phyloP scores from a whole-genome alignment of 495 filamentous ascomycete species.

The Viridothelium virens region DNA sequence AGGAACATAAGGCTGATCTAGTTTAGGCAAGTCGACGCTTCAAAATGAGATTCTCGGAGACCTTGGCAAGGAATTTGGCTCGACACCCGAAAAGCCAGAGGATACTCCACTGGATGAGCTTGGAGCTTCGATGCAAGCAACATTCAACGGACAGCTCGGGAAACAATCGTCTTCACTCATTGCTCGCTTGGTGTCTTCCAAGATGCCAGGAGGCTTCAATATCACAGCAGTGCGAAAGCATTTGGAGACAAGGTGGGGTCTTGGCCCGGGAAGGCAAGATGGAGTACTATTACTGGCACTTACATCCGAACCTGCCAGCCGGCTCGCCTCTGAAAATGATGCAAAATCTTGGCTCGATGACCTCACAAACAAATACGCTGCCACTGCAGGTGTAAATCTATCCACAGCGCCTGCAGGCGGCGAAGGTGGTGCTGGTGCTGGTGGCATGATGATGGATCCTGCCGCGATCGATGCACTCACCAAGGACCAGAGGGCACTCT shows the following conservation, averaged over 20 bases:
- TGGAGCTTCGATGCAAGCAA: constrained; percentile 90
- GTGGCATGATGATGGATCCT: constrained; percentile 98
- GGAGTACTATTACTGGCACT: constrained; percentile 81
- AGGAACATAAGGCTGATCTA: constrained; percentile 16
- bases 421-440: constrained; percentile 60
- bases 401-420: constrained; percentile 68
- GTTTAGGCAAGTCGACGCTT: constrained; percentile 84
- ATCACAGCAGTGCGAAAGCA: constrained; percentile 93
- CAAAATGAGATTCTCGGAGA: constrained; percentile 95
- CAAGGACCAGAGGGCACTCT: constrained; percentile 86
- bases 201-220: constrained; percentile 99
- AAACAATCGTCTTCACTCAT: constrained; percentile 94
- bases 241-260: constrained; percentile 85
- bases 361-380: constrained; percentile 80
- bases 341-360: constrained; percentile 88
- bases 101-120: constrained; percentile 94
- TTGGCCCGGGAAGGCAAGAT: constrained; percentile 82
- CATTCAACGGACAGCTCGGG: constrained; percentile 94
- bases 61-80: constrained; percentile 96
- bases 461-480: constrained; percentile 94
- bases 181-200: constrained; percentile 90
- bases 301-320: constrained; percentile 83
- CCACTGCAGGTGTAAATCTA: constrained; percentile 74
- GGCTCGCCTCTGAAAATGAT: constrained; percentile 80
- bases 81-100: constrained; percentile 96